phyloP scores from a whole-genome alignment of 73 alveolate species.

The Paramecium octaurelia region DNA sequence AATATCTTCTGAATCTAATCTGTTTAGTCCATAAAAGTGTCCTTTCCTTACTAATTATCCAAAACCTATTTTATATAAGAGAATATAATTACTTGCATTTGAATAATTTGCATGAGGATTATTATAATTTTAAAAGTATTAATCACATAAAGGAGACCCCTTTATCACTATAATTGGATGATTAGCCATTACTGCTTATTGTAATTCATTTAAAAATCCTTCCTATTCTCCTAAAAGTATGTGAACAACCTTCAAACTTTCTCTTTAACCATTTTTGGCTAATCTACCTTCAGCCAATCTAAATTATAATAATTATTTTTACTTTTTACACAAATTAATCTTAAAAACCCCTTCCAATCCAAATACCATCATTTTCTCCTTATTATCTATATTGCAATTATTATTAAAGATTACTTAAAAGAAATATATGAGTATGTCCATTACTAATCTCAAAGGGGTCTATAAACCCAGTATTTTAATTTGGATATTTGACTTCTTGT shows the following conservation, averaged over 20 bases:
- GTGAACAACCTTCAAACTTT: conserved; percentile 16
- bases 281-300: conserved; percentile 63
- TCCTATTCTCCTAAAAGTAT: conserved; percentile 20
- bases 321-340: conserved; percentile 4
- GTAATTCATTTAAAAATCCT: conserved; percentile 6
- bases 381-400: not conserved
- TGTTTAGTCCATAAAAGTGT: conserved; percentile 52
- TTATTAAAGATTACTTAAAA: not conserved
- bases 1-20: conserved; percentile 61
- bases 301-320: not conserved
- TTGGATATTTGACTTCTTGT: conserved; percentile 54
- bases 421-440: conserved; percentile 62
- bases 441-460: conserved; percentile 53
- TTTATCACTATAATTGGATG: conserved; percentile 51
- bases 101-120: conserved; percentile 15
- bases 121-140: conserved; percentile 31
- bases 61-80: not conserved
- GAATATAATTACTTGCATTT: not conserved
- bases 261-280: conserved; percentile 33
- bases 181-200: conserved; percentile 53
- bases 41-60: conserved; percentile 52
- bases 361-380: conserved; percentile 41
- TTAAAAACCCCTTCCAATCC: conserved; percentile 44
- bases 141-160: conserved; percentile 48
- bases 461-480: not conserved